These are phyloP conservation scores for Coemansia sp. DNA, from an alignment of 192 early-diverging fungal genomes.

Conservation along the genomic window DNA sequence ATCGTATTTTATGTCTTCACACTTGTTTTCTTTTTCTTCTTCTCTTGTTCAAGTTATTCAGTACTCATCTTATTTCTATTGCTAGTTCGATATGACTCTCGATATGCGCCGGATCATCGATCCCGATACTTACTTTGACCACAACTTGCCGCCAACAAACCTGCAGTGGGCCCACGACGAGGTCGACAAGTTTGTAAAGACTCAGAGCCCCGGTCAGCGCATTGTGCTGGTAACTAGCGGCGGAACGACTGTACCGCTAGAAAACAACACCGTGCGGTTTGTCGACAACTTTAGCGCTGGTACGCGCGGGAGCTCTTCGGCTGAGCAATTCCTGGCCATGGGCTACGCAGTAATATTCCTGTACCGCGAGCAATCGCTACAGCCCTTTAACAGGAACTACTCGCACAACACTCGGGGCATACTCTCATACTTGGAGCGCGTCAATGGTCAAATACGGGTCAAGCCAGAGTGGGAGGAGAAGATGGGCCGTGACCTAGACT, in stretches of 20 bases:
- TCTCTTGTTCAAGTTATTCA: background rate
- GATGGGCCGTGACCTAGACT: slow-evolving; percentile 63
- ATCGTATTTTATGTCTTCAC: background rate
- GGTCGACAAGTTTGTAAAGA: slow-evolving; percentile 59
- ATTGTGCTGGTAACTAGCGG: slow-evolving; percentile 94
- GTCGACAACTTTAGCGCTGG: slow-evolving; percentile 98
- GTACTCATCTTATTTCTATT: background rate
- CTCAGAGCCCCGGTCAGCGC: slow-evolving; percentile 56
- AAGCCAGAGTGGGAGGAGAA: slow-evolving; percentile 62
- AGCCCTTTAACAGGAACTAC: slow-evolving; percentile 92
- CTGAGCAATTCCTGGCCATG: slow-evolving; percentile 85
- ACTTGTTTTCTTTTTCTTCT: background rate
- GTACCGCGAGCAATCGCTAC: slow-evolving; percentile 88
- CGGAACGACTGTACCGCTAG: slow-evolving; percentile 94
- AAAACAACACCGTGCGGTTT: slow-evolving; percentile 96
- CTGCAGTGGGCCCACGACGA: slow-evolving; percentile 59
- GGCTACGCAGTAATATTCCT: slow-evolving; percentile 97
- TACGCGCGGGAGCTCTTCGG: slow-evolving; percentile 90
- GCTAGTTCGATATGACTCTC: background rate
- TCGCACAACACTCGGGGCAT: slow-evolving; percentile 74
- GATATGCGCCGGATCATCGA: slow-evolving; percentile 52
- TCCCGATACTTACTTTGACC: slow-evolving; percentile 76
- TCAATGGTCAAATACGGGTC: slow-evolving; percentile 64
- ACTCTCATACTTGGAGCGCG: slow-evolving; percentile 75
- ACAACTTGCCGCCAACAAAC: slow-evolving; percentile 64